Base-by-base conservation (phyloP, 257 asterid species). In the Nicotiana tomentosiformis region DNA sequence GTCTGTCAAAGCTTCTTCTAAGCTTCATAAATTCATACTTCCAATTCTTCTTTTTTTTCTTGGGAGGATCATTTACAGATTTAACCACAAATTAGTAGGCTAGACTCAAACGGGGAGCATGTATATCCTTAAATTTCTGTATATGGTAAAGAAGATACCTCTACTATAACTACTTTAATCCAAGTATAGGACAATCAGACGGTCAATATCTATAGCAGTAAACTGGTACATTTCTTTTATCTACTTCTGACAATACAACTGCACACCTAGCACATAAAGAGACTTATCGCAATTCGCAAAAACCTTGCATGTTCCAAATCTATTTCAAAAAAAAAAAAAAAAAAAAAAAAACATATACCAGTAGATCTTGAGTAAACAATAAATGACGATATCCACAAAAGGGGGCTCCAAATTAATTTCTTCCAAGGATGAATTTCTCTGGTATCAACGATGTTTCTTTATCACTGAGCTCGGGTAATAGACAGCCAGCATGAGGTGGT, bases 321-420 rank as follows among this genome's bases (percentile, higher is more conserved):
- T 7, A 26, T 37, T 74, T 74, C 18, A 62, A 74, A 53, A 37
- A 37, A 5, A 37, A 37, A 37, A 7, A 39, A 26, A 74, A 30
- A 39, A 37, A 0, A 20, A 37, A 37, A 37, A 6, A 39, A 26
- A 23, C 26, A 49, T 15, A 74, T 37, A 49, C 80, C 3, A 15
- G 64, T 61, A 74, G 39, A 74, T 26, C 0, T 9, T 74, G 79
- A 74, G 62, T 23, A 49, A 74, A 74, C 80, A 49, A 51, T 74
- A 74, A 49, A 49, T 74, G 80, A 74, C 51, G 80, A 74, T 74
- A 10, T 49, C 35, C 80, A 26, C 64, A 74, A 23, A 72, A 23
- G 61, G 79, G 61, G 9, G 80, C 15, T 49, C 23, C 80, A 74
- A 23, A 74, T 49, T 20, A 74, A 49, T 12, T 46, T 10, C 39